Percentiles rank a stretch among this genome's conserved stretches.
These are phyloP conservation scores for Gilbertella persicaria DNA, from an alignment of 371 early-diverging fungal species.

Conservation along the genomic window DNA sequence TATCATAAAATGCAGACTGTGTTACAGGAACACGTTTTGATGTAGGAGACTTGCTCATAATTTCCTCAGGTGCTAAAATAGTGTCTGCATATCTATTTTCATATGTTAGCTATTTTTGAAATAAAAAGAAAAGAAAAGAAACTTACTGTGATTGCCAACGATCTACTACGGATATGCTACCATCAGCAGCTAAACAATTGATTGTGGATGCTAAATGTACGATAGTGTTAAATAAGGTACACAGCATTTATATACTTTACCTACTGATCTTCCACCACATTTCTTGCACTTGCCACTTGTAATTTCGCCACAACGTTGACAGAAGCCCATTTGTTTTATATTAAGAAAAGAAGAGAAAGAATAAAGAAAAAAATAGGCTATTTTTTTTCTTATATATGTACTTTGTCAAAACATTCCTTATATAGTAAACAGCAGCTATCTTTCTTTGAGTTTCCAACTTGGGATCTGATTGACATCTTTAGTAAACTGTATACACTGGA, in stretches of 20 bases:
- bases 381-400: not conserved
- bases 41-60: slow-evolving; percentile 21
- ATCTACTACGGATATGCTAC: slow-evolving; percentile 38
- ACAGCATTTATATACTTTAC: slow-evolving; percentile 41
- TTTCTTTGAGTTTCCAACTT: not conserved
- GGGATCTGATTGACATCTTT: not conserved
- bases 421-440: slow-evolving; percentile 3
- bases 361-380: slow-evolving; percentile 4
- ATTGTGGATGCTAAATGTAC: slow-evolving; percentile 49
- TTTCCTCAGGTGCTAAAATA: slow-evolving; percentile 33
- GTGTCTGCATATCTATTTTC: slow-evolving; percentile 46
- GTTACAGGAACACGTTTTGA: slow-evolving; percentile 28
- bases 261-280: slow-evolving; percentile 62
- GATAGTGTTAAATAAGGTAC: not conserved
- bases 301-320: slow-evolving; percentile 64
- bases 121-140: too few species aligned
- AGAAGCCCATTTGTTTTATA: slow-evolving; percentile 52
- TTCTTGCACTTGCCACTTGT: slow-evolving; percentile 54
- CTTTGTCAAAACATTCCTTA: slow-evolving; percentile 26
- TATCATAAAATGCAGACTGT: slow-evolving; percentile 23
- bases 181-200: slow-evolving; percentile 41
- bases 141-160: slow-evolving; percentile 51
- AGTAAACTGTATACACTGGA: slow-evolving; percentile 9
- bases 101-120: too few species aligned
- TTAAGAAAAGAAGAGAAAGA: slow-evolving; percentile 7